phyloP scores from a whole-genome alignment of 2,329 filamentous ascomycete genomes.

The Verticillium alfalfae region DNA sequence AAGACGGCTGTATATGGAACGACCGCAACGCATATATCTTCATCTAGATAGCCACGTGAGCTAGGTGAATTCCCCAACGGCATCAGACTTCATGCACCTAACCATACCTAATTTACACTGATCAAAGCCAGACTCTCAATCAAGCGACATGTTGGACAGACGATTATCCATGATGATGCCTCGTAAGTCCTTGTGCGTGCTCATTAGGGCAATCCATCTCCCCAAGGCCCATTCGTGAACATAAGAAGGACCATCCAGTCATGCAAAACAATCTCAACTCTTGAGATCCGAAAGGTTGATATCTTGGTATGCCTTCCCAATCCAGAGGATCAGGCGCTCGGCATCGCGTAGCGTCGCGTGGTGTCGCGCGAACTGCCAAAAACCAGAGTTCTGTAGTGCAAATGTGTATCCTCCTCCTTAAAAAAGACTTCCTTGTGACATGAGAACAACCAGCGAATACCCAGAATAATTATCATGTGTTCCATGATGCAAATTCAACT shows the following conservation, averaged over 20 bases:
- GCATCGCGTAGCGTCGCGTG: not conserved
- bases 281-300: not conserved
- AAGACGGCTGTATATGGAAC: no score
- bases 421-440: not conserved
- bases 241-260: not conserved
- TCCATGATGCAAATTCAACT: no score
- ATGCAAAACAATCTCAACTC: not conserved
- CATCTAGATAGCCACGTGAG: no score
- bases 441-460: no score
- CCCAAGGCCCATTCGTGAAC: not conserved
- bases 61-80: no score
- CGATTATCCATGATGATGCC: no score
- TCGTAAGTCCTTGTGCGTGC: not conserved
- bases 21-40: no score
- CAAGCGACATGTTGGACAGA: no score
- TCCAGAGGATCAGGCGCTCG: not conserved
- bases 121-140: no score
- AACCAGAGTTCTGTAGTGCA: not conserved
- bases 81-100: no score
- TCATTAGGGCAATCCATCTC: not conserved
- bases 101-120: no score
- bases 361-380: not conserved
- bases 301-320: not conserved
- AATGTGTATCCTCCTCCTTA: not conserved
- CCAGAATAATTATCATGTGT: no score